These are phyloP conservation scores for Saccharomycopsis lassenensis DNA, from an alignment of 805 yeast genomes.

Conservation along the genomic window DNA sequence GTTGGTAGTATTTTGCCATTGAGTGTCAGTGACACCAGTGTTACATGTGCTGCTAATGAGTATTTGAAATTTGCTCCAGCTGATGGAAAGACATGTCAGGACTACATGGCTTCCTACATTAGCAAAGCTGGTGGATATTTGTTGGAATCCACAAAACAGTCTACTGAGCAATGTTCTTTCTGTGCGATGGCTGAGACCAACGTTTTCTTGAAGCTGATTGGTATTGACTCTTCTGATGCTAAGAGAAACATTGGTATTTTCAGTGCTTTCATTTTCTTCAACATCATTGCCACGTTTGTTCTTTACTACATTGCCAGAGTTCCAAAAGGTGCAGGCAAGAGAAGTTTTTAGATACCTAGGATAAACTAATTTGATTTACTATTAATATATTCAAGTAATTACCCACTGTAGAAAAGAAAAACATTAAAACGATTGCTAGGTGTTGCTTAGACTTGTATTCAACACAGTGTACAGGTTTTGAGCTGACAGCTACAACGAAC, in stretches of 20 bases:
- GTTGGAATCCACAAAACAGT: constrained; percentile 23
- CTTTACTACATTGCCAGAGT: constrained; percentile 62
- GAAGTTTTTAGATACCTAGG: constrained; percentile 5
- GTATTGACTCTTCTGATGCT: constrained; percentile 25
- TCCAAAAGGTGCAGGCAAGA: constrained; percentile 42
- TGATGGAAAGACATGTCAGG: constrained; percentile 44
- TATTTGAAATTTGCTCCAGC: constrained; percentile 40
- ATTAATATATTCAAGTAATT: neutral
- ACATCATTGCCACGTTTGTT: constrained; percentile 32
- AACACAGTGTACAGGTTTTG: too few relatives aligned
- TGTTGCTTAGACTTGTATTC: too few relatives aligned
- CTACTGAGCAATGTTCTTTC: constrained; percentile 46
- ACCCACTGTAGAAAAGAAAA: neutral
- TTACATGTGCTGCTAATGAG: constrained; percentile 40
- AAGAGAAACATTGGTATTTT: constrained; percentile 56
- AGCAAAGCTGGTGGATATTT: constrained; percentile 34
- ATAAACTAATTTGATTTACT: neutral
- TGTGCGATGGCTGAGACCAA: constrained; percentile 53
- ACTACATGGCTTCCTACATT: constrained; percentile 34
- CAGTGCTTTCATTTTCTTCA: constrained; percentile 37
- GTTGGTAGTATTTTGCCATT: constrained; percentile 42
- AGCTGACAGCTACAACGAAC: too few relatives aligned
- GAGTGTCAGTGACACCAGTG: constrained; percentile 41
- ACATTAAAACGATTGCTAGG: too few relatives aligned
- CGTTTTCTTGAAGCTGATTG: constrained; percentile 35